Evolutionary conservation across 2,329 filamentous ascomycete species (phyloP).

Genomic region (Stagonosporopsis vannaccii): DNA sequence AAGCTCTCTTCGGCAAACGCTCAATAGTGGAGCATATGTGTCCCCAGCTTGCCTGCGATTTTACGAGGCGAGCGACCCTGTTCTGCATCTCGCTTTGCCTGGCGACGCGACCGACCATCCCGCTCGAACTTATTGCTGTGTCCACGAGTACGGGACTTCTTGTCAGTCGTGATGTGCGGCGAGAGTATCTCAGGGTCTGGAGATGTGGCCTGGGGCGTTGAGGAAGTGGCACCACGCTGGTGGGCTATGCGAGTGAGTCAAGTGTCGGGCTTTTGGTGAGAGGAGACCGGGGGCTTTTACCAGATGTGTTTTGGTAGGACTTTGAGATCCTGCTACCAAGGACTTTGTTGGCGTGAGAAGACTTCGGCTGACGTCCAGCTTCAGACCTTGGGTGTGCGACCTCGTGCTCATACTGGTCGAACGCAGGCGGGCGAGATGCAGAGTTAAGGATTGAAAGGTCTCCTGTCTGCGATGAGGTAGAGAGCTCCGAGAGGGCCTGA

Average conservation of each 20-base stretch:
- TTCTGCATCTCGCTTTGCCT: background rate
- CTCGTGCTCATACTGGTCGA: background rate
- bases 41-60: conserved; percentile 6
- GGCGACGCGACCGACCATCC: conserved; percentile 5
- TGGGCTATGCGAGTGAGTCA: background rate
- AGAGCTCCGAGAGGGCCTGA: background rate
- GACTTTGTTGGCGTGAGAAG: background rate
- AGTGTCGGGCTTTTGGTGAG: background rate
- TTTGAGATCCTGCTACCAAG: background rate
- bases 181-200: background rate
- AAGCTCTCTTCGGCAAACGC: background rate
- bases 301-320: background rate
- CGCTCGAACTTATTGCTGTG: background rate
- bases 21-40: conserved; percentile 12
- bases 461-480: background rate
- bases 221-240: background rate
- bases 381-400: background rate
- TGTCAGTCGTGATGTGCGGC: background rate
- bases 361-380: background rate
- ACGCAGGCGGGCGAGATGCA: background rate
- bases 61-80: background rate
- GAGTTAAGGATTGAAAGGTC: background rate
- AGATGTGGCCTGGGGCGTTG: background rate
- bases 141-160: background rate
- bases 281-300: background rate